Percentiles rank a stretch among this genome's conserved stretches.
These are phyloP conservation scores for Cordyceps farinosa DNA, from an alignment of 2,329 filamentous ascomycete genomes.

Conservation along the genomic window DNA sequence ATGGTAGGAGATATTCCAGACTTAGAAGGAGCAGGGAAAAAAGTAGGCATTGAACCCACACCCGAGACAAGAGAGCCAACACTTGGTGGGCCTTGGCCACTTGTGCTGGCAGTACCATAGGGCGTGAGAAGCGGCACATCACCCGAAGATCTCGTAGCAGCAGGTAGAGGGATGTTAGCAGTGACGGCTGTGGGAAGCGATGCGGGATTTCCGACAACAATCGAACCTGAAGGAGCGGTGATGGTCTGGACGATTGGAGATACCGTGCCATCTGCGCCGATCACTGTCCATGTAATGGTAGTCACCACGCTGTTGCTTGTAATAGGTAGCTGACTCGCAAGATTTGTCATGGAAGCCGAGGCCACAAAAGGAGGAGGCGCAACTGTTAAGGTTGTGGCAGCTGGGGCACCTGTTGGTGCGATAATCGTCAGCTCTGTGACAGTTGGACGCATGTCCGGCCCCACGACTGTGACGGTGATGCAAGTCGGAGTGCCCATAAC, in stretches of 20 bases:
- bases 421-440: constrained; percentile 31
- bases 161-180: not conserved
- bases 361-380: constrained; percentile 21
- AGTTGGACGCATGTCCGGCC: constrained; percentile 29
- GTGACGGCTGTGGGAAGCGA: constrained; percentile 5
- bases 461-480: constrained; percentile 29
- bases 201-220: not conserved
- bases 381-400: constrained; percentile 18
- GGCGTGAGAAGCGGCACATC: not conserved
- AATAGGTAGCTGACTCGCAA: constrained; percentile 34
- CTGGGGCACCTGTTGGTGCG: constrained; percentile 19
- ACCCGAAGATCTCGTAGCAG: not conserved
- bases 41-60: not conserved
- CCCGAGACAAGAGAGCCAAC: constrained; percentile 7
- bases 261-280: constrained; percentile 13
- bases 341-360: constrained; percentile 10
- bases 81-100: not conserved
- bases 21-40: not conserved
- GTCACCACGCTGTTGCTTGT: constrained; percentile 14
- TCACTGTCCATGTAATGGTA: constrained; percentile 7
- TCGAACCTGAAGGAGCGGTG: not conserved
- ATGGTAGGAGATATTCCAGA: not conserved
- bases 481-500: constrained; percentile 25
- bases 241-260: constrained; percentile 12
- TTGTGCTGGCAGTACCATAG: not conserved